Percentiles rank a stretch among this genome's conserved stretches.
phyloP scores from a whole-genome alignment of 352 stramenopile species.

The Halophytophthora batemanensis region DNA sequence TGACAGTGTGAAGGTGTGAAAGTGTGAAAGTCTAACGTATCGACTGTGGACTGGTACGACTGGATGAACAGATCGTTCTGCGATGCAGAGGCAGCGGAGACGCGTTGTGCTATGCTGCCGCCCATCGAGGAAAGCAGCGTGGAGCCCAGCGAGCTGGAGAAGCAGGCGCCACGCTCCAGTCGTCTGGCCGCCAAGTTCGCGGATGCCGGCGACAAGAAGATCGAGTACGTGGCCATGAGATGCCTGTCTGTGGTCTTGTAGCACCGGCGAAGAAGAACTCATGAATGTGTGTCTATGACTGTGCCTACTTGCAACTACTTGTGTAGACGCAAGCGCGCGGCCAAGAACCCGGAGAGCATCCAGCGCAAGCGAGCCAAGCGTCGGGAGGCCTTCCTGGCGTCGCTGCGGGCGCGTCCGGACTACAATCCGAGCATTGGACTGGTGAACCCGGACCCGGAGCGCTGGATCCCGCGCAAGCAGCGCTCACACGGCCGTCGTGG shows the following conservation, averaged over 20 bases:
- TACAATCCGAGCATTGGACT: constrained; percentile 80
- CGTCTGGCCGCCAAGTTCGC: constrained; percentile 58
- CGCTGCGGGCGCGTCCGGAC: constrained; percentile 56
- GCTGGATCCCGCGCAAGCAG: constrained; percentile 87
- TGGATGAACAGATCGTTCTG: constrained; percentile 62
- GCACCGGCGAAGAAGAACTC: not conserved
- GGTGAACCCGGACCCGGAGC: constrained; percentile 73
- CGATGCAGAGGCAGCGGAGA: constrained; percentile 59
- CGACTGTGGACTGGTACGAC: constrained; percentile 4
- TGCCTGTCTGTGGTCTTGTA: not conserved
- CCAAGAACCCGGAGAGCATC: constrained; percentile 71
- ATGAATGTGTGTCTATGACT: not conserved
- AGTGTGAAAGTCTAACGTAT: constrained; percentile 13
- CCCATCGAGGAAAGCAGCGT: constrained; percentile 44
- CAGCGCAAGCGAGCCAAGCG: constrained; percentile 73
- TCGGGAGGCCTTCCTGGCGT: constrained; percentile 54
- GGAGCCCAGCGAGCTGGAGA: constrained; percentile 66
- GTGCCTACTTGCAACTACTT: not conserved
- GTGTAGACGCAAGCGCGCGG: constrained; percentile 60
- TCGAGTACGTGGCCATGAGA: constrained; percentile 44
- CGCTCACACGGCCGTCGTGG: constrained; percentile 72
- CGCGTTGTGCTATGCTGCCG: constrained; percentile 65
- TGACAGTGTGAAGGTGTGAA: too few species aligned
- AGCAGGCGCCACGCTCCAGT: constrained; percentile 54
- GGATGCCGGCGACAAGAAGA: constrained; percentile 71